Evolutionary conservation across 345 rosid genomes (phyloP), one percentile per base, ranked within the genome.

Genomic region (Hevea brasiliensis): DNA sequence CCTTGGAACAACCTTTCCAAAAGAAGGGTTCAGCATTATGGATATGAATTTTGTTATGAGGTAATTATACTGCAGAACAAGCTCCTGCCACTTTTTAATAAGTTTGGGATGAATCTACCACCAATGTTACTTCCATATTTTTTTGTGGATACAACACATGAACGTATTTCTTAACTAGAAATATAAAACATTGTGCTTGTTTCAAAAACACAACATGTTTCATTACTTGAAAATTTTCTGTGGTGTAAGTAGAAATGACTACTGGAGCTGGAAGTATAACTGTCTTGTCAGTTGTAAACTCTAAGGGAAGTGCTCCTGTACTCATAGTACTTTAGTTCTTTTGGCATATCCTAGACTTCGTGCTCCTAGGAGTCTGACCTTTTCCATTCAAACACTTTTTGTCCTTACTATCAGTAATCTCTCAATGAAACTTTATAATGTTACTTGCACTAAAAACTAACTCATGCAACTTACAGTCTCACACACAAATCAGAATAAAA

Each of bases 11-110:
- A 79, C 75, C 95, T 94, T 0, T 74, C 97, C 0, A 94, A 94
- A 81, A 81, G 97, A 74, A 88, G 97, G 82, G 97, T 92, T 80
- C 98, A 90, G 76, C 98, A 94, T 84, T 90, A 94, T 72, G 98
- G 98, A 71, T 94, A 94, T 74, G 90, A 90, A 81, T 94, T 94
- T 76, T 84, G 90, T 79, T 94, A 94, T 48, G 88, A 82, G 2
- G 96, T 90, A 76, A 80, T 18, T 41, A 23, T 44, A 15, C 62
- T 71, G 58, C 40, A 18, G 58, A 23, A 63, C 17, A 70, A 17
- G 55, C 65, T 53, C 26, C 21, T 57, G 51, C 71, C 11, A 14
- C 2, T 48, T 23, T 64, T 70, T 67, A 24, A 26, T 59, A 48
- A 41, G 13, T 62, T 61, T 55, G 10, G 20, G 21, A 44, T 72